Conservation (phyloP, 768 basidiomycete species). For the Harrya chromipes region DNA sequence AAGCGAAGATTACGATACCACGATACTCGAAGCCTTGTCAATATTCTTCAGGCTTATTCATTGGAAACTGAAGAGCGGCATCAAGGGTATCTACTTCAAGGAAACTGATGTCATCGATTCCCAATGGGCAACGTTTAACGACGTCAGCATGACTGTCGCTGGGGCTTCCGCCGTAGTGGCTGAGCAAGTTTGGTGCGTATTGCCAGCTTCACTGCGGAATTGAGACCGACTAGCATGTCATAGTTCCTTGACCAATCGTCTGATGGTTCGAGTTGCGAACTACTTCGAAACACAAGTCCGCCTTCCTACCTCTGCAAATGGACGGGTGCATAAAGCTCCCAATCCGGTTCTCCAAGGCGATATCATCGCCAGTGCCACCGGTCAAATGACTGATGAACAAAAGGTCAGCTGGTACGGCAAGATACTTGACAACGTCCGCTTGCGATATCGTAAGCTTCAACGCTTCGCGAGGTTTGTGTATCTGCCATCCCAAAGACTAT, state of each 20-base stretch:
- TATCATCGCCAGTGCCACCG: conserved; percentile 35
- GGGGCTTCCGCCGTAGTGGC: conserved; percentile 91
- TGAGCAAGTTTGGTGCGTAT: conserved; percentile 86
- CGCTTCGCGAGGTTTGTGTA: conserved; percentile 75
- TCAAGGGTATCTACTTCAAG: conserved; percentile 92
- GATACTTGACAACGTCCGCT: conserved; percentile 86
- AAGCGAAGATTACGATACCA: conserved; percentile 84
- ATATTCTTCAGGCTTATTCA: conserved; percentile 93
- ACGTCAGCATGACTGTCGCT: conserved; percentile 82
- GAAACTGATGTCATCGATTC: conserved; percentile 98
- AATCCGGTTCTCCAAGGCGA: conserved; percentile 37
- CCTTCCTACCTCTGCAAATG: conserved; percentile 52
- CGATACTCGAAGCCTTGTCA: conserved; percentile 81
- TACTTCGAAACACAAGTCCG: conserved; percentile 95
- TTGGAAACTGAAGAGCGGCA: conserved; percentile 92
- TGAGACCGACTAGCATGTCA: neutral
- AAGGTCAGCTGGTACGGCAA: conserved; percentile 88
- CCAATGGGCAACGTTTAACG: conserved; percentile 93
- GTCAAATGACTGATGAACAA: conserved; percentile 75
- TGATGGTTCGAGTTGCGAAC: conserved; percentile 89
- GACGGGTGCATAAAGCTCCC: conserved; percentile 22
- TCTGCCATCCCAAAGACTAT: neutral
- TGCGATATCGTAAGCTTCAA: conserved; percentile 91
- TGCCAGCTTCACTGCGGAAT: neutral
- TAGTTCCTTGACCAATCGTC: conserved; percentile 88